Conservation (phyloP, 345 rosid species). For the Syzygium aromaticum region DNA sequence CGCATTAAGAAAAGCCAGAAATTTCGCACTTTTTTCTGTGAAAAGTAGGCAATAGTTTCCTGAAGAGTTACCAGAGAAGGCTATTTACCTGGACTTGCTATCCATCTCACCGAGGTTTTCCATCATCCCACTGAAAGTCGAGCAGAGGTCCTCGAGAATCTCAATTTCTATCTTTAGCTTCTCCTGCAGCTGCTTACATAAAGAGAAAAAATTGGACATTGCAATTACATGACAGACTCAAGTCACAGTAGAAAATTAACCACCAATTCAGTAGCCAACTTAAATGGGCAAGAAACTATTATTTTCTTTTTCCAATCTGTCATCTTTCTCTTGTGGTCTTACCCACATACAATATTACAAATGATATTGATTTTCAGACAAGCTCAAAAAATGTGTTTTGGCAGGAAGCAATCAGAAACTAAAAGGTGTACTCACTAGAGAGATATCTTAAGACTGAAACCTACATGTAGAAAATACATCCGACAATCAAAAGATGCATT, state of each 20-base stretch:
- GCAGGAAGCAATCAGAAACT: neutral
- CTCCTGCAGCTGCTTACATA: conserved; percentile 27
- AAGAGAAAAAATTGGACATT: neutral
- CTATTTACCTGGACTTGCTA: conserved; percentile 30
- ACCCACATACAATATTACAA: neutral
- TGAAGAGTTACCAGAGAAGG: neutral
- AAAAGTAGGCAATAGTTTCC: neutral
- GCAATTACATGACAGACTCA: neutral
- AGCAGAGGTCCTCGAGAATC: conserved; percentile 48
- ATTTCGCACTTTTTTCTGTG: neutral
- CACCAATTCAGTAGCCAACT: neutral
- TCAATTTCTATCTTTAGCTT: conserved; percentile 52
- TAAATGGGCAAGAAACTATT: neutral
- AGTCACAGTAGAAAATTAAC: neutral
- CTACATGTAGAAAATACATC: neutral
- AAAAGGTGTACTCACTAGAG: neutral
- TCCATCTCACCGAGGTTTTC: conserved; percentile 50
- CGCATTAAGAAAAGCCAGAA: neutral
- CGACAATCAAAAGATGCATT: neutral
- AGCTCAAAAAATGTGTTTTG: neutral
- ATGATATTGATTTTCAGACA: neutral
- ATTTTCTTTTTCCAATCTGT: neutral
- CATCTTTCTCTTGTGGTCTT: neutral
- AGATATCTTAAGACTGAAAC: neutral
- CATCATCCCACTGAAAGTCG: conserved; percentile 55